Percentiles rank a stretch among this genome's conserved stretches.
Conservation (phyloP, 176 grass and related monocot species). For the Ensete ventricosum region DNA sequence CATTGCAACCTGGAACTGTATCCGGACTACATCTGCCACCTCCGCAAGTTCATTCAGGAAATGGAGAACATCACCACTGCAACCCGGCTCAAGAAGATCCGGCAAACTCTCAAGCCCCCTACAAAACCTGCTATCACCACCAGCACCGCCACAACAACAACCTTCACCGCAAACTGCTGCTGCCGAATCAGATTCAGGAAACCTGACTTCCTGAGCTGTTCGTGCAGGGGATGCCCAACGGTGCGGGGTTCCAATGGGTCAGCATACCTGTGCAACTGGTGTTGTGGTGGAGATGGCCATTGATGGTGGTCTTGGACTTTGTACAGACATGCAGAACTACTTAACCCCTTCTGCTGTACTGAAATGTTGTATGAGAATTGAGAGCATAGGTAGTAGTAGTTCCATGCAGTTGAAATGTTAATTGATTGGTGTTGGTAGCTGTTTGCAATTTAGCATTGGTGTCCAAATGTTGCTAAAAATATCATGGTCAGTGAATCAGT, state of each 20-base stretch:
- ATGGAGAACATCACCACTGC: constrained; percentile 6
- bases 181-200: neutral
- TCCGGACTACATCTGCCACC: constrained; percentile 11
- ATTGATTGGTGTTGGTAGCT: too few species aligned
- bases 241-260: neutral
- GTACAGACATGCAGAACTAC: neutral
- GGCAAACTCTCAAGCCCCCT: neutral
- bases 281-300: neutral
- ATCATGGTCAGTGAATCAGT: too few species aligned
- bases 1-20: constrained; percentile 17
- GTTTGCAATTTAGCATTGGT: too few species aligned
- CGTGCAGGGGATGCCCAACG: neutral
- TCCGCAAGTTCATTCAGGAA: neutral
- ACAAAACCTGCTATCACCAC: neutral
- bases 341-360: neutral
- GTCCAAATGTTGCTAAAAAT: too few species aligned
- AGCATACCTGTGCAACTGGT: neutral
- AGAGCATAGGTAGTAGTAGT: too few species aligned
- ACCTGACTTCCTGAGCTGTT: neutral
- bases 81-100: neutral
- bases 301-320: neutral
- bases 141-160: neutral
- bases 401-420: too few species aligned
- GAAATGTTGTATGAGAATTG: neutral
- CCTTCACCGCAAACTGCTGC: neutral